Evolutionary conservation across 768 basidiomycete genomes (phyloP).

Genomic region (Podaxis carcinomalis): DNA sequence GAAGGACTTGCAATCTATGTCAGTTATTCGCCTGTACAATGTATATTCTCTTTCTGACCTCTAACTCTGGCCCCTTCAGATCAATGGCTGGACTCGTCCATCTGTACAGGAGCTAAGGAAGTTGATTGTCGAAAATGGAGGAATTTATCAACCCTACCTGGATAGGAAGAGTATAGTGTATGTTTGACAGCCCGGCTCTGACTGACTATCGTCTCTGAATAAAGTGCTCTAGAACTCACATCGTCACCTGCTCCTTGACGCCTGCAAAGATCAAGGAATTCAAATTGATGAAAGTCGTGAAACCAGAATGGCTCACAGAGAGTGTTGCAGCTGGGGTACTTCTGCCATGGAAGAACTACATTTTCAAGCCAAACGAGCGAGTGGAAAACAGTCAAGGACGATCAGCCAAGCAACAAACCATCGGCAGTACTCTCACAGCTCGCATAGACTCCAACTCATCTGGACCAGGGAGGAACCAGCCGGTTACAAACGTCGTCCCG

Average conservation of each 20-base stretch:
- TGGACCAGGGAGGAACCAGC: background rate
- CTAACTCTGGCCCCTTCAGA: constrained; percentile 36
- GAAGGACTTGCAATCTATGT: constrained; percentile 80
- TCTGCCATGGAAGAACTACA: constrained; percentile 78
- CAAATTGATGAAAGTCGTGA: constrained; percentile 84
- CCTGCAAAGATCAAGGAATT: constrained; percentile 88
- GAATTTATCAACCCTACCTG: constrained; percentile 78
- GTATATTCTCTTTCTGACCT: background rate
- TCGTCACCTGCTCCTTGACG: constrained; percentile 88
- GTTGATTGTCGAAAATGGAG: constrained; percentile 80
- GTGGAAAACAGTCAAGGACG: constrained; percentile 47
- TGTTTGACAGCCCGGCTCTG: constrained; percentile 21
- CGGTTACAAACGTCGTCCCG: background rate
- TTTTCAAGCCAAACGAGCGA: constrained; percentile 47
- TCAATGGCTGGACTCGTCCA: constrained; percentile 87
- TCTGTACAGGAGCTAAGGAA: constrained; percentile 81
- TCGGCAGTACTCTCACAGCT: constrained; percentile 11
- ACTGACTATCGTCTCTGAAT: background rate
- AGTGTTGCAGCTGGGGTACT: constrained; percentile 65
- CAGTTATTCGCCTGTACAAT: constrained; percentile 22
- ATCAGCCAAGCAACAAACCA: constrained; percentile 31
- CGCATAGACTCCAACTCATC: background rate
- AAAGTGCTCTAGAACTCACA: constrained; percentile 62
- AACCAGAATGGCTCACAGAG: constrained; percentile 84
- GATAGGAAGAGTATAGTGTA: constrained; percentile 74